A percentile compares a stretch with the other conserved stretches of the same genome.
phyloP scores from a whole-genome alignment of 257 asterid genomes.

The Solanum bulbocastanum region DNA sequence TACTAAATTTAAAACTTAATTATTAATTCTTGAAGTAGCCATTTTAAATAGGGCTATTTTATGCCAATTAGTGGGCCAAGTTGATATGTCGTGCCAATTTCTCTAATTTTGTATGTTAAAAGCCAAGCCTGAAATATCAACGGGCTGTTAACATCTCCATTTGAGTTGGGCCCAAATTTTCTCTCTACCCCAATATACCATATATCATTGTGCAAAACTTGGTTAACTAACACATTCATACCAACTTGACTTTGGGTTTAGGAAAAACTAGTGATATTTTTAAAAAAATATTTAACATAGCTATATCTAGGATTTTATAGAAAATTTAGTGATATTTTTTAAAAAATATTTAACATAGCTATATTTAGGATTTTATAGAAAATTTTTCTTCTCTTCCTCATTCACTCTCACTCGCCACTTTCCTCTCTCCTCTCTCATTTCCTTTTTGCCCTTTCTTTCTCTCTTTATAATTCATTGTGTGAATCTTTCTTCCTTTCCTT shows the following conservation, averaged over 20 bases:
- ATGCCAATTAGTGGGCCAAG: neutral
- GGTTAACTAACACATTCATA: neutral
- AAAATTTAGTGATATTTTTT: fast-evolving
- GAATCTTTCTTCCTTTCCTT: neutral
- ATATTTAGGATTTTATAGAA: neutral
- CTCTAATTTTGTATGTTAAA: neutral
- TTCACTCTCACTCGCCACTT: neutral
- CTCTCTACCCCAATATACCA: neutral
- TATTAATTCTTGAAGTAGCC: too few species aligned
- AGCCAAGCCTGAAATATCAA: neutral
- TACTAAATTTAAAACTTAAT: too few species aligned
- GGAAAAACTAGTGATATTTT: neutral
- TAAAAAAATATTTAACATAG: fast-evolving
- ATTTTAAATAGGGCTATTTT: neutral
- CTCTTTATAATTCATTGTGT: neutral
- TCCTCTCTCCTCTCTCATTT: neutral
- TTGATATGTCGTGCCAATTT: neutral
- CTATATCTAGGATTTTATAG: neutral
- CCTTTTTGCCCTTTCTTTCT: neutral
- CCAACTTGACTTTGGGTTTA: neutral
- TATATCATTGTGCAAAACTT: neutral
- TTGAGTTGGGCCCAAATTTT: neutral
- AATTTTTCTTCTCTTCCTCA: neutral
- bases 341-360: too few species aligned
- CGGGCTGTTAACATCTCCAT: neutral